Percentiles rank a stretch among this genome's conserved stretches.
Evolutionary conservation across 1,284 basidiomycete genomes (phyloP).

Genomic region (Athelia sp.): DNA sequence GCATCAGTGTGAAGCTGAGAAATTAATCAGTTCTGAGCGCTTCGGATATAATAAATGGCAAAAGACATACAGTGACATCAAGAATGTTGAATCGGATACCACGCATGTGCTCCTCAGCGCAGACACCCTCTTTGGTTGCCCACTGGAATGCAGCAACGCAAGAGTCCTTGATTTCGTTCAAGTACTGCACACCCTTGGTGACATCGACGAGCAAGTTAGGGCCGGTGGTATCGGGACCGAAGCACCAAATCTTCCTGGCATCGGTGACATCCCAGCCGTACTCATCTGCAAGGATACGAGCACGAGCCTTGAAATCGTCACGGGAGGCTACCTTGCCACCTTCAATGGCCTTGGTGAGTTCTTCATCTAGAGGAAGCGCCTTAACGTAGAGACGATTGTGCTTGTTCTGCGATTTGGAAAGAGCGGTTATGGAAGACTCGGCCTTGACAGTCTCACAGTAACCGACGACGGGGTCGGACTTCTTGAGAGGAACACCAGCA

Average conservation of each 20-base stretch:
- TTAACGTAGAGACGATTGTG: slow-evolving; percentile 98
- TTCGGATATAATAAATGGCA: neutral
- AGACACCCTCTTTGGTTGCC: slow-evolving; percentile 98
- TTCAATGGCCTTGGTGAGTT: slow-evolving; percentile 93
- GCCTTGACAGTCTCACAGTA: slow-evolving; percentile 98
- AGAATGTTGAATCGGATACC: slow-evolving; percentile 95
- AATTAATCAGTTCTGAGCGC: neutral
- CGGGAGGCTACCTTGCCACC: slow-evolving; percentile 81
- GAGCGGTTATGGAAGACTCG: slow-evolving; percentile 92
- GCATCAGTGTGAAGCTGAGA: slow-evolving; percentile 92
- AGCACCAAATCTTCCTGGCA: slow-evolving; percentile 99
- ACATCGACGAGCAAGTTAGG: slow-evolving; percentile 97
- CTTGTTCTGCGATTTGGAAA: slow-evolving; percentile 99
- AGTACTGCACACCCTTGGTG: slow-evolving; percentile 98
- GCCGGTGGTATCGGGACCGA: slow-evolving; percentile 97
- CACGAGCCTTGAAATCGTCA: slow-evolving; percentile 97
- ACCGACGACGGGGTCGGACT: slow-evolving; percentile 97
- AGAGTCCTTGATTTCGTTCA: slow-evolving; percentile 99
- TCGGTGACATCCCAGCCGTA: slow-evolving; percentile 99
- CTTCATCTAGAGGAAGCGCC: slow-evolving; percentile 91
- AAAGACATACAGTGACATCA: slow-evolving; percentile 80
- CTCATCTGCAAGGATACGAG: slow-evolving; percentile 94
- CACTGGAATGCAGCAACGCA: slow-evolving; percentile 99
- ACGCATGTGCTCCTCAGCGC: slow-evolving; percentile 98
- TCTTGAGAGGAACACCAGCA: slow-evolving; percentile 98